These are phyloP conservation scores for Pontederia crassipes DNA, from an alignment of 176 grass and related monocot species.

Conservation along the genomic window DNA sequence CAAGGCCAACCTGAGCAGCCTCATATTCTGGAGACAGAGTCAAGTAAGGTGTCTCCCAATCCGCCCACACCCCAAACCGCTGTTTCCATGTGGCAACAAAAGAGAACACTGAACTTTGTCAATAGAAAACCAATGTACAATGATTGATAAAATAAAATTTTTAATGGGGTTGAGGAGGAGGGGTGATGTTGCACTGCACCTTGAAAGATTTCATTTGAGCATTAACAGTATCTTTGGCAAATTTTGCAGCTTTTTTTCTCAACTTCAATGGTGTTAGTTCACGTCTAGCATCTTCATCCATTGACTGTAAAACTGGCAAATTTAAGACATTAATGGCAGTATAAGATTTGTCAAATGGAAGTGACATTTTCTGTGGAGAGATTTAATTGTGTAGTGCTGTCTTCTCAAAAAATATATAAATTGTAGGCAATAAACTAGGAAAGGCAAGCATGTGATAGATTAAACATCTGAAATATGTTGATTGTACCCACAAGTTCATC, in stretches of 20 bases:
- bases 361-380: not conserved
- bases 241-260: slow-evolving; percentile 95
- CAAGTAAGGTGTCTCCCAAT: slow-evolving; percentile 88
- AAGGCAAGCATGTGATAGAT: no score
- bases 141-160: no score
- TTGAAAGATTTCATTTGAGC: slow-evolving; percentile 98
- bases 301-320: slow-evolving; percentile 78
- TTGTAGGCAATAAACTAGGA: no score
- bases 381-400: no score
- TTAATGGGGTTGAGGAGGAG: no score
- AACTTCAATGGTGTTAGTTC: slow-evolving; percentile 77
- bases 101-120: not conserved
- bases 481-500: no score
- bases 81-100: slow-evolving; percentile 22
- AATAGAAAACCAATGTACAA: no score
- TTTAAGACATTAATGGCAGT: no score
- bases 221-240: slow-evolving; percentile 84
- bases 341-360: slow-evolving; percentile 1
- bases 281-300: slow-evolving; percentile 77
- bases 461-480: no score
- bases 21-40: slow-evolving; percentile 93
- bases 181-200: slow-evolving; percentile 20
- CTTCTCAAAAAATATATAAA: no score
- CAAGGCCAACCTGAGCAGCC: slow-evolving; percentile 71
- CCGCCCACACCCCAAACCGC: slow-evolving; percentile 84